A percentile compares a stretch with the other conserved stretches of the same genome.
phyloP scores from a whole-genome alignment of 2,329 filamentous ascomycete genomes.

The Hypoxylon sp. region DNA sequence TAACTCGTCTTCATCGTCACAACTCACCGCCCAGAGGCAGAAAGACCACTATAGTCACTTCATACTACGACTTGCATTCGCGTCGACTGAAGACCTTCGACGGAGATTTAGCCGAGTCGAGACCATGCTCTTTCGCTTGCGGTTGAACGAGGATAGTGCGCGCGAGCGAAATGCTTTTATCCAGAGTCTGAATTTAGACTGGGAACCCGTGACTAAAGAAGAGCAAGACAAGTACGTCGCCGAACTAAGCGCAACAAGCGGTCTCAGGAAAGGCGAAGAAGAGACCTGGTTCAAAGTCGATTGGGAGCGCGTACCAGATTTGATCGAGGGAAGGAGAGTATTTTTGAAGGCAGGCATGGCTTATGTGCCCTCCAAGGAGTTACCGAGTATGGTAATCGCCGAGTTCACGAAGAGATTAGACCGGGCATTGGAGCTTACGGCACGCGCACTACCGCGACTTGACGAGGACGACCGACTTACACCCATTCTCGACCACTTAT shows the following conservation, averaged over 20 bases:
- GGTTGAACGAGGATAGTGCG: conserved; percentile 82
- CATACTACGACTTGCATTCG: conserved; percentile 93
- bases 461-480: conserved; percentile 95
- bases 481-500: conserved; percentile 80
- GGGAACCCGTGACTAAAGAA: conserved; percentile 84
- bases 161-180: conserved; percentile 84
- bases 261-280: conserved; percentile 71
- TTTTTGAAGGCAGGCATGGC: conserved; percentile 86
- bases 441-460: conserved; percentile 89
- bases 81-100: conserved; percentile 90
- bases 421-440: conserved; percentile 87
- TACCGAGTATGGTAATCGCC: conserved; percentile 88
- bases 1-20: conserved; percentile 57
- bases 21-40: conserved; percentile 80
- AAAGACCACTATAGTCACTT: conserved; percentile 99
- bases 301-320: conserved; percentile 91
- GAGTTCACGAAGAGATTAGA: conserved; percentile 88
- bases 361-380: conserved; percentile 89
- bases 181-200: conserved; percentile 82
- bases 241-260: conserved; percentile 70
- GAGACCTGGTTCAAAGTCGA: conserved; percentile 97
- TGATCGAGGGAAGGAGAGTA: conserved; percentile 85
- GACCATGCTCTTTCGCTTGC: conserved; percentile 87
- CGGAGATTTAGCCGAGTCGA: conserved; percentile 89
- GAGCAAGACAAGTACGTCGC: conserved; percentile 78